phyloP scores from a whole-genome alignment of 225 moss, liverwort and hornwort genomes.

The Polytrichum formosum region DNA sequence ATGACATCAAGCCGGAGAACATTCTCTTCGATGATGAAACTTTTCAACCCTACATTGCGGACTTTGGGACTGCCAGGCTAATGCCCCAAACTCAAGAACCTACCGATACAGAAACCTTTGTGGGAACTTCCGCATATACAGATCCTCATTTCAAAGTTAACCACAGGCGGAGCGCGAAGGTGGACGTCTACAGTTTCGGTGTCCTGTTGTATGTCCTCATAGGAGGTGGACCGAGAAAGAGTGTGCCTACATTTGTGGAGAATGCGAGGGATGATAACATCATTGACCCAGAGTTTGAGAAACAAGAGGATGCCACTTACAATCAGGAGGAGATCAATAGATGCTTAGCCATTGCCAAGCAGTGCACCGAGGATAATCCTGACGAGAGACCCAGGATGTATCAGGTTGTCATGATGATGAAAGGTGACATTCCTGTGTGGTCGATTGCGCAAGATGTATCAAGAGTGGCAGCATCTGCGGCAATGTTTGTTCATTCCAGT shows the following conservation, averaged over 20 bases:
- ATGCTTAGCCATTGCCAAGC: slow-evolving; percentile 15
- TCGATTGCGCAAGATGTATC: slow-evolving; percentile 6
- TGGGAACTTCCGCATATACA: slow-evolving; percentile 22
- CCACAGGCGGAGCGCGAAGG: slow-evolving; percentile 1
- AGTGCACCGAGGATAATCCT: slow-evolving; percentile 13
- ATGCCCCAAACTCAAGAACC: background rate
- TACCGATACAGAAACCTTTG: background rate
- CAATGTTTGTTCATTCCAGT: background rate
- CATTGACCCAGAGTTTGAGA: slow-evolving; percentile 2
- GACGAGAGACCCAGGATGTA: slow-evolving; percentile 5
- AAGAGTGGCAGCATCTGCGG: background rate
- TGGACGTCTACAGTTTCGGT: slow-evolving; percentile 27
- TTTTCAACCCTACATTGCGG: slow-evolving; percentile 16
- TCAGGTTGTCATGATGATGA: slow-evolving; percentile 18
- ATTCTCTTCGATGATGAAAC: slow-evolving; percentile 19
- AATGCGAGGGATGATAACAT: background rate
- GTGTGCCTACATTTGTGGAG: background rate
- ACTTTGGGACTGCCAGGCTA: slow-evolving; percentile 32
- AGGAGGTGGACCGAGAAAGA: background rate
- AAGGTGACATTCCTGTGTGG: slow-evolving; percentile 4
- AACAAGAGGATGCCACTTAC: background rate
- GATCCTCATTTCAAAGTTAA: slow-evolving; percentile 13
- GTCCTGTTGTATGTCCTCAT: slow-evolving; percentile 19
- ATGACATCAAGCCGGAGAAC: slow-evolving; percentile 39
- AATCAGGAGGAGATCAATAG: slow-evolving; percentile 4